Percentiles rank a stretch among this genome's conserved stretches.
phyloP scores from a whole-genome alignment of 2,329 filamentous ascomycete genomes.

The Tolypocladium cylindrosporum region DNA sequence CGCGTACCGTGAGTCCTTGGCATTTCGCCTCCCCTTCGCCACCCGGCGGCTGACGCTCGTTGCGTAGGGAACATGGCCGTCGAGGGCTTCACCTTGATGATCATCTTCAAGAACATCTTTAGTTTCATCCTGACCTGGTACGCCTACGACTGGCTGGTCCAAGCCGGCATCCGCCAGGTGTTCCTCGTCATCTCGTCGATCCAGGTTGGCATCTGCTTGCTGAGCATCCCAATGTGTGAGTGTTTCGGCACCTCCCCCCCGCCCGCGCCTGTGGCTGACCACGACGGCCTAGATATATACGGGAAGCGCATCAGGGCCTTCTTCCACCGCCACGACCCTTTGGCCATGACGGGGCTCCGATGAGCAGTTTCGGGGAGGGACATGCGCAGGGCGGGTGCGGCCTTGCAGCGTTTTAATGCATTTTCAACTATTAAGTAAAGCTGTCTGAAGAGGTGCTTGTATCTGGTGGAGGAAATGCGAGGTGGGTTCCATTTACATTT shows the following conservation, averaged over 20 bases:
- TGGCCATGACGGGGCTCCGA: constrained; percentile 28
- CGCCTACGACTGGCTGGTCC: constrained; percentile 73
- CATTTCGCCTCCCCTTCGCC: not conserved
- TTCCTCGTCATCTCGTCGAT: constrained; percentile 68
- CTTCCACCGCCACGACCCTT: constrained; percentile 64
- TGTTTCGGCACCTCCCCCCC: constrained; percentile 10
- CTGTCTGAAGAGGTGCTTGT: too few relatives aligned
- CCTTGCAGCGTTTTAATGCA: not conserved
- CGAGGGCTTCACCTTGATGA: constrained; percentile 79
- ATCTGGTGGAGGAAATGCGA: not conserved
- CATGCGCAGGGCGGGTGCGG: not conserved
- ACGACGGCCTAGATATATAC: constrained; percentile 51
- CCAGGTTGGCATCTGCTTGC: constrained; percentile 65
- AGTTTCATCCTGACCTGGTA: constrained; percentile 76
- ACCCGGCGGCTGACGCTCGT: constrained; percentile 3
- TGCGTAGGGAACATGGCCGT: constrained; percentile 62
- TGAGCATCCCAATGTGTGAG: constrained; percentile 74
- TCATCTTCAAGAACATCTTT: constrained; percentile 94
- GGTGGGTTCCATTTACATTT: not conserved
- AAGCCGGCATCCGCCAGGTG: constrained; percentile 45
- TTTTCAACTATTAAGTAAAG: not conserved
- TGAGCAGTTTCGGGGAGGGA: constrained; percentile 4
- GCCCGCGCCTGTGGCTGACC: not conserved
- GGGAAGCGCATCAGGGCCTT: constrained; percentile 70
- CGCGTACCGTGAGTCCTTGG: constrained; percentile 61